Conservation (phyloP, 352 stramenopile genomes). For the Globisporangium barbulae region DNA sequence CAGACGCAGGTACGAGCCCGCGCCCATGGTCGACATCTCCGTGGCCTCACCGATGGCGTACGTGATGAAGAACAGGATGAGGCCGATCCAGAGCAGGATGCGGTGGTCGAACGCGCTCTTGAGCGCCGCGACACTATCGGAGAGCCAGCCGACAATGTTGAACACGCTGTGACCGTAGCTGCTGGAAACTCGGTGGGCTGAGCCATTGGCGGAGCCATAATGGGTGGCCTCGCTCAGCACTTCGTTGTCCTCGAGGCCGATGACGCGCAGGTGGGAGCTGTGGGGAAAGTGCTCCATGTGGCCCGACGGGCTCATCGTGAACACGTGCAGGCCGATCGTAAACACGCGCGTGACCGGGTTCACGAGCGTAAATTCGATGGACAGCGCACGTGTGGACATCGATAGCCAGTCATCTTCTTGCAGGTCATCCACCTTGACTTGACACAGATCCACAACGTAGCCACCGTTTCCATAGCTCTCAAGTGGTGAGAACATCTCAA, state of each 20-base stretch:
- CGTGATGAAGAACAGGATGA: slow-evolving; percentile 73
- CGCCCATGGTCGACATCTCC: slow-evolving; percentile 79
- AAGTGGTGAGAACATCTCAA: slow-evolving; percentile 39
- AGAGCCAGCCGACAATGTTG: slow-evolving; percentile 1
- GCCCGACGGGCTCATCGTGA: slow-evolving; percentile 74
- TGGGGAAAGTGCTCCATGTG: slow-evolving; percentile 82
- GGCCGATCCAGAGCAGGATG: slow-evolving; percentile 58
- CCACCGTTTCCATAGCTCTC: slow-evolving; percentile 63
- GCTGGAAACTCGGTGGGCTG: not conserved
- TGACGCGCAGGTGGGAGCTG: slow-evolving; percentile 76
- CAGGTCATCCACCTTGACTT: slow-evolving; percentile 55
- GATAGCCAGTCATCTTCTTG: slow-evolving; percentile 73
- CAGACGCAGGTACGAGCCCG: slow-evolving; percentile 66
- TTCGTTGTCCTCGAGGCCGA: slow-evolving; percentile 67
- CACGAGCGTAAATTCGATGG: slow-evolving; percentile 84
- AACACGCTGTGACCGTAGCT: not conserved
- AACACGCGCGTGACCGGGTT: slow-evolving; percentile 89
- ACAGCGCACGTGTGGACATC: slow-evolving; percentile 72
- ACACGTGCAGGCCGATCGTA: slow-evolving; percentile 82
- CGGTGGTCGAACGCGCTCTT: slow-evolving; percentile 47
- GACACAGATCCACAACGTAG: slow-evolving; percentile 74
- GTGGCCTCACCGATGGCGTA: slow-evolving; percentile 77
- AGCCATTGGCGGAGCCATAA: not conserved
- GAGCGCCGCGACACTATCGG: slow-evolving; percentile 15
- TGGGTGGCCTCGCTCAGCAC: slow-evolving; percentile 16